These are phyloP conservation scores for Pezizomycotina sp. DNA, from an alignment of 2,329 filamentous ascomycete genomes.

Conservation along the genomic window DNA sequence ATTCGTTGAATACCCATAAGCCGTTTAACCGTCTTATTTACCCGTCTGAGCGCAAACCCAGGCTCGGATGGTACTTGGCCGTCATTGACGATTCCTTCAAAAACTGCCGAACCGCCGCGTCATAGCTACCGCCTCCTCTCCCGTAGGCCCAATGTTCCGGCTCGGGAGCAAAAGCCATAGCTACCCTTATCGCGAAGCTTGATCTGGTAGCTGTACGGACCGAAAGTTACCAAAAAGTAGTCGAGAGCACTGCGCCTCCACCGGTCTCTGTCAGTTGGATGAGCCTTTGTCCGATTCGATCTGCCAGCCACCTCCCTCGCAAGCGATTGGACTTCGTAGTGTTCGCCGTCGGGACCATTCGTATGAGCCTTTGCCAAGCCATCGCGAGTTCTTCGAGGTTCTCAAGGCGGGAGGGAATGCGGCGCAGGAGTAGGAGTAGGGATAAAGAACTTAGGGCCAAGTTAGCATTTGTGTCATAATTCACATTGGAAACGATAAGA, in stretches of 20 bases:
- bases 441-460: slow-evolving; percentile 53
- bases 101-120: slow-evolving; percentile 73
- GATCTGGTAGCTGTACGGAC: slow-evolving; percentile 75
- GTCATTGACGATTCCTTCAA: no score
- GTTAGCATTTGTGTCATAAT: slow-evolving; percentile 6
- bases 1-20: no score
- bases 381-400: slow-evolving; percentile 80
- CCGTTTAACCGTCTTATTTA: no score
- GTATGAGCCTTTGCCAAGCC: slow-evolving; percentile 60
- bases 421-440: slow-evolving; percentile 72
- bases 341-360: slow-evolving; percentile 63
- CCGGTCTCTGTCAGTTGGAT: slow-evolving; percentile 49
- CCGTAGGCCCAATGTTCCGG: slow-evolving; percentile 74
- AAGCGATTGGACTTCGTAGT: slow-evolving; percentile 67
- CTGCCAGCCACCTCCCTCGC: slow-evolving; percentile 50
- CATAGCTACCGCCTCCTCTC: slow-evolving; percentile 70
- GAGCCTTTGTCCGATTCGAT: slow-evolving; percentile 27
- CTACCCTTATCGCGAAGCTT: slow-evolving; percentile 85
- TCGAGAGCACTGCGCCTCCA: slow-evolving; percentile 75
- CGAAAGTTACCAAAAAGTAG: slow-evolving; percentile 83
- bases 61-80: no score
- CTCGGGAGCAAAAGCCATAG: slow-evolving; percentile 84
- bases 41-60: no score
- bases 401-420: slow-evolving; percentile 64
- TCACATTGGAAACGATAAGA: background rate